These are phyloP conservation scores for Saccharum hybrid DNA, from an alignment of 202 grass and related monocot species.

Conservation along the genomic window DNA sequence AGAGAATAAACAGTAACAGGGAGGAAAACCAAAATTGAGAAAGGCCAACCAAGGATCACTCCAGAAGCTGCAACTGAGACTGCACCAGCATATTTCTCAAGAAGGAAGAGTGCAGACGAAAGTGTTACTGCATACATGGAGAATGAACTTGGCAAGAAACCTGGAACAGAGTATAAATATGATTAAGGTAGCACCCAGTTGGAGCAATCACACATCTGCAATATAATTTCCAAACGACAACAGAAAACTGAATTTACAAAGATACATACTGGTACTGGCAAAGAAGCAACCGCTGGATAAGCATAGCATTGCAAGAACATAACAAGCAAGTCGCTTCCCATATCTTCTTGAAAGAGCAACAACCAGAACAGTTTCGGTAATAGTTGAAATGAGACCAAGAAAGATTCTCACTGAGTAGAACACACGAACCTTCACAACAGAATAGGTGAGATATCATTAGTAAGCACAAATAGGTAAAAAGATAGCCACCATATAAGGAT, in stretches of 20 bases:
- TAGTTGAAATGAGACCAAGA: conserved; percentile 92
- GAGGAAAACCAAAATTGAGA: conserved; percentile 88
- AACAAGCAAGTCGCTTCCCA: conserved; percentile 90
- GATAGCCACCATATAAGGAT: conserved; percentile 32
- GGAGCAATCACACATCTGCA: conserved; percentile 28
- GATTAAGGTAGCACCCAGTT: too few relatives aligned
- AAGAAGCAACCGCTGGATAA: conserved; percentile 99
- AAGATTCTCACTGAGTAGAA: conserved; percentile 95
- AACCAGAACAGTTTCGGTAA: conserved; percentile 86
- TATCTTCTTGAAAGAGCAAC: conserved; percentile 91
- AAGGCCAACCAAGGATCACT: conserved; percentile 98
- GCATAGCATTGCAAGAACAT: conserved; percentile 92
- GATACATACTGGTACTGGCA: conserved; percentile 90
- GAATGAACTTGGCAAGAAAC: too few relatives aligned
- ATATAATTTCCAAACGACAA: conserved; percentile 31
- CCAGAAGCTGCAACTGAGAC: conserved; percentile 81
- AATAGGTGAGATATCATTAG: conserved; percentile 44
- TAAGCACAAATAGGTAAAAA: conserved; percentile 18
- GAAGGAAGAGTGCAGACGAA: too few relatives aligned
- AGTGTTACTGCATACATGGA: too few relatives aligned
- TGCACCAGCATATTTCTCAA: too few relatives aligned
- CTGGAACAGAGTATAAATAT: too few relatives aligned
- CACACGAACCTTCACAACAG: conserved; percentile 67
- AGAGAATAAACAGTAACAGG: conserved; percentile 81
- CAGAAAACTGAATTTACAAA: conserved; percentile 37